phyloP scores from a whole-genome alignment of 129 eudicot genomes.

The Helianthus tuberosus region DNA sequence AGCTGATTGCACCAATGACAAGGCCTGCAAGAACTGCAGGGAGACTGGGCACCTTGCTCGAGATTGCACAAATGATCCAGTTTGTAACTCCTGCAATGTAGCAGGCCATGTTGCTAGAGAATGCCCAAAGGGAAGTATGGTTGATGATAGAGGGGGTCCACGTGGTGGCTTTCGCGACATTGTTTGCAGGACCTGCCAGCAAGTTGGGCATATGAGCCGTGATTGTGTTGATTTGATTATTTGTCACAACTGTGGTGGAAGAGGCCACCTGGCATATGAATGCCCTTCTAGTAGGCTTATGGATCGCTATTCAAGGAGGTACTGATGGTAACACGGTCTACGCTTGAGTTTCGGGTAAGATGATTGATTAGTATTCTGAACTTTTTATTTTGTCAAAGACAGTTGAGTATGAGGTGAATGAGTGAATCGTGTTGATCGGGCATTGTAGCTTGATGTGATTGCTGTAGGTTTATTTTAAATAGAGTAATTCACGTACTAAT shows the following conservation, averaged over 20 bases:
- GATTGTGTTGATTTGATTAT: slow-evolving; percentile 77
- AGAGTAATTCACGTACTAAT: too few relatives aligned
- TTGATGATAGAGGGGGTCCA: slow-evolving; percentile 11
- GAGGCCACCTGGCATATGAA: slow-evolving; percentile 89
- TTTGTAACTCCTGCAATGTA: slow-evolving; percentile 80
- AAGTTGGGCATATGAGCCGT: slow-evolving; percentile 92
- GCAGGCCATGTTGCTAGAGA: slow-evolving; percentile 86
- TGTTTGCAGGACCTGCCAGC: slow-evolving; percentile 84
- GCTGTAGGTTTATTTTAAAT: too few relatives aligned
- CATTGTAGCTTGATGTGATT: too few relatives aligned
- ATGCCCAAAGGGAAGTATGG: slow-evolving; percentile 64
- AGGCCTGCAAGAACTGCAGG: slow-evolving; percentile 97
- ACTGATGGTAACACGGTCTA: slow-evolving; percentile 36
- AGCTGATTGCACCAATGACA: slow-evolving; percentile 89
- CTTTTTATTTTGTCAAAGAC: too few relatives aligned
- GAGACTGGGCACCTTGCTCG: slow-evolving; percentile 92
- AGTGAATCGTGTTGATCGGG: too few relatives aligned
- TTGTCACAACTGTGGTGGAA: slow-evolving; percentile 95
- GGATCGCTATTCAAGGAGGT: slow-evolving; percentile 88
- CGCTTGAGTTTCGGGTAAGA: background rate
- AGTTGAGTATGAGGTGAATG: too few relatives aligned
- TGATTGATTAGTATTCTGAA: background rate
- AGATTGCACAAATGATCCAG: slow-evolving; percentile 87
- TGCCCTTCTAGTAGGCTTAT: slow-evolving; percentile 86
- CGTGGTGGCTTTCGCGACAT: slow-evolving; percentile 70